Percentiles rank a stretch among this genome's conserved stretches.
These are phyloP conservation scores for Oryza coarctata DNA, from an alignment of 176 grass and related monocot genomes.

Conservation along the genomic window DNA sequence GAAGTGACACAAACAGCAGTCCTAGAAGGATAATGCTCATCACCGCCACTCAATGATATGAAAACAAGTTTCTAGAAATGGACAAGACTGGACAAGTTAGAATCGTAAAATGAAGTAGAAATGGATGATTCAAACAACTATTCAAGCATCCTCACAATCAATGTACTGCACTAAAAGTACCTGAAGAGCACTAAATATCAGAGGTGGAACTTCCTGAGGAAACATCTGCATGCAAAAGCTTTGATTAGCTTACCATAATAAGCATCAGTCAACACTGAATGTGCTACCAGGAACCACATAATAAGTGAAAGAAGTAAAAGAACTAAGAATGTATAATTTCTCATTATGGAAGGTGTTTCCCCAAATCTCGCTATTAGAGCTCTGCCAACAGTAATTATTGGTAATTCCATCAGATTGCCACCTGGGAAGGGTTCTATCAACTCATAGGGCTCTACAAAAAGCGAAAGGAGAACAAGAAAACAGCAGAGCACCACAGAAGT, in stretches of 20 bases:
- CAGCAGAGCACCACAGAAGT: too few relatives aligned
- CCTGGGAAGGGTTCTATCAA: too few relatives aligned
- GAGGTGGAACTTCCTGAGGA: slow-evolving; percentile 49
- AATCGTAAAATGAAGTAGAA: neutral
- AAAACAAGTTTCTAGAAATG: slow-evolving; percentile 51
- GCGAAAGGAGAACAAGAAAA: too few relatives aligned
- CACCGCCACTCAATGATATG: slow-evolving; percentile 49
- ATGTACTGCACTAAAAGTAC: slow-evolving; percentile 27
- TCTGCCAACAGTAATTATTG: too few relatives aligned
- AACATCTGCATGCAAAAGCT: slow-evolving; percentile 48
- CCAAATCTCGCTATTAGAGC: too few relatives aligned
- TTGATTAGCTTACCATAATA: slow-evolving; percentile 20
- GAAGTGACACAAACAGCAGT: slow-evolving; percentile 48
- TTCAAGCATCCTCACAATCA: neutral
- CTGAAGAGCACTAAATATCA: slow-evolving; percentile 57
- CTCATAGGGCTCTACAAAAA: too few relatives aligned
- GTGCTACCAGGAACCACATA: neutral
- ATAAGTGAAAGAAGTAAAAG: neutral
- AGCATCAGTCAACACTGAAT: neutral
- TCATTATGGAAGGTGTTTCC: too few relatives aligned
- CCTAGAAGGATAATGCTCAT: slow-evolving; percentile 48
- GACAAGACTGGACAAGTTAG: neutral
- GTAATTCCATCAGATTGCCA: too few relatives aligned
- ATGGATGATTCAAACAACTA: neutral
- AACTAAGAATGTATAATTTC: too few relatives aligned